phyloP scores from a whole-genome alignment of 345 rosid species.

The Gossypium anomalum region DNA sequence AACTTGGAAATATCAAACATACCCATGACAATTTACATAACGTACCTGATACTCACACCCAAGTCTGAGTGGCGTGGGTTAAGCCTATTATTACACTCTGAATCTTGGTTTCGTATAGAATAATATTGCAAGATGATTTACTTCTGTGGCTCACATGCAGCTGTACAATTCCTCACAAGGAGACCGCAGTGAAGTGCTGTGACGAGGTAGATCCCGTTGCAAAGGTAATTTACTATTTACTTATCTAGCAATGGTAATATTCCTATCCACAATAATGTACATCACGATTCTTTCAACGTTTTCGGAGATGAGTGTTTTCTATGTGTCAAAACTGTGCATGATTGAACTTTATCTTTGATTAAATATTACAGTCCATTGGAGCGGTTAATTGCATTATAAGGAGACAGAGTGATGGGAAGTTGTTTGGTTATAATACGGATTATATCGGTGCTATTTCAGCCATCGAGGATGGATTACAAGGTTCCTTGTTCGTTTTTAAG shows the following conservation, averaged over 20 bases:
- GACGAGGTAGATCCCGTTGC: slow-evolving; percentile 91
- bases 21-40: neutral
- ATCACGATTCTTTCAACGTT: neutral
- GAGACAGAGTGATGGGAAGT: slow-evolving; percentile 70
- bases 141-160: slow-evolving; percentile 32
- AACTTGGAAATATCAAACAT: neutral
- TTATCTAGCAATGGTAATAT: neutral
- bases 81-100: neutral
- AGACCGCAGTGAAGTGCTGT: slow-evolving; percentile 72
- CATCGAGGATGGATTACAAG: slow-evolving; percentile 85
- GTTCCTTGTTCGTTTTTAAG: slow-evolving; percentile 32
- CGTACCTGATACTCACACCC: neutral
- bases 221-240: slow-evolving; percentile 42
- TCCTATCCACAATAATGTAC: neutral
- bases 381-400: slow-evolving; percentile 88
- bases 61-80: neutral
- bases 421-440: slow-evolving; percentile 81
- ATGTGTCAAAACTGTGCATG: slow-evolving; percentile 8
- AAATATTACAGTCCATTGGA: slow-evolving; percentile 70
- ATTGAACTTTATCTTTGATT: slow-evolving; percentile 23
- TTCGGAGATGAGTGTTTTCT: slow-evolving; percentile 5
- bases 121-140: slow-evolving; percentile 6
- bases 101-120: neutral
- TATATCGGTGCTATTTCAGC: slow-evolving; percentile 94
- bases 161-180: slow-evolving; percentile 90